Evolutionary conservation across 106 monocot genomes (phyloP).

Genomic region (Acorus gramineus): DNA sequence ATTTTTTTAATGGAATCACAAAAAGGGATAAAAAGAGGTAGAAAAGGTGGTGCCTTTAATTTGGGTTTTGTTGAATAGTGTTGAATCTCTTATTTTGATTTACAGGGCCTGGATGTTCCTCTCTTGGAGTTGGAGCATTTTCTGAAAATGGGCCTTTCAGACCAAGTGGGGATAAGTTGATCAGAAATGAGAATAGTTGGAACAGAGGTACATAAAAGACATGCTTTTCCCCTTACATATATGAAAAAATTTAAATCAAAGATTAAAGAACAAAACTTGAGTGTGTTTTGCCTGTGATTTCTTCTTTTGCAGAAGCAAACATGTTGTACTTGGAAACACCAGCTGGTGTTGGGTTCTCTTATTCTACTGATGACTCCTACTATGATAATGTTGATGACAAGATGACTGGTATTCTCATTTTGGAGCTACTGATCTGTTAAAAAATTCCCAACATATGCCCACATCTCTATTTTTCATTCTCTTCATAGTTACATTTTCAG

Average conservation of each 20-base stretch:
- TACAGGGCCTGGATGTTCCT: constrained; percentile 94
- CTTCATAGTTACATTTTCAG: neutral
- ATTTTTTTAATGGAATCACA: neutral
- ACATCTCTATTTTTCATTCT: neutral
- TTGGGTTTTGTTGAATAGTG: neutral
- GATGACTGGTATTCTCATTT: constrained; percentile 47
- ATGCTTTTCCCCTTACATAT: neutral
- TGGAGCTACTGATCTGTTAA: too few relatives aligned
- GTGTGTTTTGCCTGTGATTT: constrained; percentile 1
- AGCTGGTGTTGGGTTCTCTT: constrained; percentile 86
- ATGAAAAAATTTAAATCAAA: neutral
- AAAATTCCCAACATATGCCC: too few relatives aligned
- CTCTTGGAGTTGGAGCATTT: constrained; percentile 95
- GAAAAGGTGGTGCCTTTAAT: neutral
- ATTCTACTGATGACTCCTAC: constrained; percentile 43
- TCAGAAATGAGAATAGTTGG: constrained; percentile 93
- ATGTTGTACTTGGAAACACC: constrained; percentile 79
- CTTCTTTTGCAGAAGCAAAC: constrained; percentile 43
- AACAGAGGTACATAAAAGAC: constrained; percentile 67
- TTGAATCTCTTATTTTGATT: constrained; percentile 5
- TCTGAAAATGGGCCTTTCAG: constrained; percentile 99
- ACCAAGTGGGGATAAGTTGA: constrained; percentile 59
- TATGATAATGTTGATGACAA: constrained; percentile 54
- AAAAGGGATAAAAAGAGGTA: neutral
- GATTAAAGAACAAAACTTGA: neutral